phyloP scores from a whole-genome alignment of 78 protist species.

The slime mould (Dictyostelium discoideum) region DNA sequence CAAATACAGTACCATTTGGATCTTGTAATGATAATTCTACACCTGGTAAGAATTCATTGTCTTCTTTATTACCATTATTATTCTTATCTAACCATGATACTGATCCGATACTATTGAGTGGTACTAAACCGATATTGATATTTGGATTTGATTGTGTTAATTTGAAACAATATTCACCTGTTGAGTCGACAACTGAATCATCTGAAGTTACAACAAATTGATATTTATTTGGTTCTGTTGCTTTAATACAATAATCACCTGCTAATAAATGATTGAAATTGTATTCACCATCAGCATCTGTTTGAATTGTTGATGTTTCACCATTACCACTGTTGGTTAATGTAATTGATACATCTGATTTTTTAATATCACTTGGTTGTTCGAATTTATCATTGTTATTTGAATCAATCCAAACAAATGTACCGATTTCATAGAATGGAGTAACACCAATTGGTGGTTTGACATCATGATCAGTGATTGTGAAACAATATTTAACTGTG shows the following conservation, averaged over 20 bases:
- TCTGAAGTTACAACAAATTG: neutral
- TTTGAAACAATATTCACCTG: slow-evolving; percentile 2
- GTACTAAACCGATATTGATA: neutral
- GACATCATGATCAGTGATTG: neutral
- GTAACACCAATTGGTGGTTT: neutral
- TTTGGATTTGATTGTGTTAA: neutral
- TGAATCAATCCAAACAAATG: neutral
- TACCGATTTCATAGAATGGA: neutral
- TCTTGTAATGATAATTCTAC: neutral
- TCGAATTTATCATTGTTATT: neutral
- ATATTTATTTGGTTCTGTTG: neutral
- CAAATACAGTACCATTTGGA: neutral
- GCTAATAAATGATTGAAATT: neutral
- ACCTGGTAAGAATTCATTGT: neutral
- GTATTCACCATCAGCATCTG: neutral
- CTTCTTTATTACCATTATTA: neutral
- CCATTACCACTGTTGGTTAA: neutral
- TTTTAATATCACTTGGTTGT: neutral
- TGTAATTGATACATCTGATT: neutral
- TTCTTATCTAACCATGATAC: neutral
- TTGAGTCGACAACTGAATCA: neutral
- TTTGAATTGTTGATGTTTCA: neutral
- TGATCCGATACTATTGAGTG: neutral
- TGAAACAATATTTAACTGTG: neutral
- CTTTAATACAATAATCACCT: slow-evolving; percentile 10